Evolutionary conservation across 495 filamentous ascomycete genomes (phyloP).

Genomic region (Penicillium tannophilum): DNA sequence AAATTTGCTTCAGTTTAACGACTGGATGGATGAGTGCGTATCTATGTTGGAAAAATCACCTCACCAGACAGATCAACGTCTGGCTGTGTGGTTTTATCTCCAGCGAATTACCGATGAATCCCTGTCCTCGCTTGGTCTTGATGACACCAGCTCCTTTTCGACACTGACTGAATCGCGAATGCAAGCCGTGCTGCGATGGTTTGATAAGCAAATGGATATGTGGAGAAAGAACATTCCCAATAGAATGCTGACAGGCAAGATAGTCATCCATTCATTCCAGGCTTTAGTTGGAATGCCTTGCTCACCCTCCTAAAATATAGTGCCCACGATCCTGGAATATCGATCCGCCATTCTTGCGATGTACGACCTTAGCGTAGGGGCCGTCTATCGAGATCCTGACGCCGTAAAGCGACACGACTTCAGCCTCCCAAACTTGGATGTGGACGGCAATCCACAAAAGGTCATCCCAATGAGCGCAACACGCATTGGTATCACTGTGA

Average conservation of each 20-base stretch:
- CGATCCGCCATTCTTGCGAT: conserved; percentile 48
- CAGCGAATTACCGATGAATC: conserved; percentile 54
- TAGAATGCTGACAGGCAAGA: conserved; percentile 45
- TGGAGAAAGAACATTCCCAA: conserved; percentile 44
- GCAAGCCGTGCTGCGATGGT: conserved; percentile 50
- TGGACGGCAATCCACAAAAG: conserved; percentile 25
- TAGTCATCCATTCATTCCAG: conserved; percentile 6
- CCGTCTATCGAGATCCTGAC: conserved; percentile 53
- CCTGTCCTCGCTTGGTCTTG: conserved; percentile 49
- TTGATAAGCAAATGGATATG: conserved; percentile 46
- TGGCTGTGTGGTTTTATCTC: conserved; percentile 50
- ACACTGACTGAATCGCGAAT: conserved; percentile 46
- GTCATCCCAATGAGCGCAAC: conserved; percentile 40
- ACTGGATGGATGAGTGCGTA: conserved; percentile 52
- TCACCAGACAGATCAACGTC: conserved; percentile 40
- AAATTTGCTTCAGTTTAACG: conserved; percentile 52
- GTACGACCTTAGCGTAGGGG: conserved; percentile 53
- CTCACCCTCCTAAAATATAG: conserved; percentile 35
- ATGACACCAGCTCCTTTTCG: conserved; percentile 47
- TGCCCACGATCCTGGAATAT: conserved; percentile 48
- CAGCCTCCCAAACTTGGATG: conserved; percentile 41
- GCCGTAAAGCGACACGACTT: conserved; percentile 41
- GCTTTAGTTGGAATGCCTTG: background rate
- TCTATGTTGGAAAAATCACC: conserved; percentile 41
- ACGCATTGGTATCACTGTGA: conserved; percentile 51